Conservation (phyloP, 1,139 yeast species). For the Komagataea norvegica region DNA sequence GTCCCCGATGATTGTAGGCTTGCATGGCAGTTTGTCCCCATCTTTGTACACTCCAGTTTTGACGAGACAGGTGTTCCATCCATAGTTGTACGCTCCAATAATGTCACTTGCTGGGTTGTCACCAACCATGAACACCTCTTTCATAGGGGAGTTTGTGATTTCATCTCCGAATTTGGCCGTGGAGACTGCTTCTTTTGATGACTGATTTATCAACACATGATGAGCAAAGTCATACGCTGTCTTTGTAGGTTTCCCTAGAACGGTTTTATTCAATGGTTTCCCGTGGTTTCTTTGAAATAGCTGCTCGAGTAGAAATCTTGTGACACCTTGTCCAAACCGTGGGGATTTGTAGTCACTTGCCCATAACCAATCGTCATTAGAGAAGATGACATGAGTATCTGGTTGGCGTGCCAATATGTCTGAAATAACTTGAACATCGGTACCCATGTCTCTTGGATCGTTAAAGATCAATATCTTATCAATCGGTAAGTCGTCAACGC, state of each 20-base stretch:
- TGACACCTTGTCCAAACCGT: constrained; percentile 92
- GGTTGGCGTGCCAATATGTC: constrained; percentile 65
- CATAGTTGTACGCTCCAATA: constrained; percentile 77
- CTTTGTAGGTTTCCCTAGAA: constrained; percentile 81
- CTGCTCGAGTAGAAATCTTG: constrained; percentile 59
- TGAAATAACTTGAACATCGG: constrained; percentile 73
- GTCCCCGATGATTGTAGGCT: constrained; percentile 36
- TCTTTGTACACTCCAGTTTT: constrained; percentile 84
- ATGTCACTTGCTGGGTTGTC: constrained; percentile 95
- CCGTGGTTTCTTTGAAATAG: constrained; percentile 53
- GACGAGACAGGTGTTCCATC: constrained; percentile 84
- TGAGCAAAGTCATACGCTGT: constrained; percentile 85
- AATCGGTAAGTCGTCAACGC: constrained; percentile 42
- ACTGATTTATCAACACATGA: constrained; percentile 60
- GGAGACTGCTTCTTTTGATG: constrained; percentile 27
- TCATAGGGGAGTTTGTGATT: constrained; percentile 17
- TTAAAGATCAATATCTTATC: constrained; percentile 85
- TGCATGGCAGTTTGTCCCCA: constrained; percentile 46
- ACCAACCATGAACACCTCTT: constrained; percentile 83
- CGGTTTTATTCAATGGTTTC: constrained; percentile 47
- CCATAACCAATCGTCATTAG: constrained; percentile 88
- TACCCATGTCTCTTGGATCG: constrained; percentile 88
- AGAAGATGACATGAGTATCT: constrained; percentile 72
- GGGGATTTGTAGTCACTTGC: constrained; percentile 78
- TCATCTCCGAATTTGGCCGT: constrained; percentile 19